Conservation (phyloP, 1,284 basidiomycete genomes). For the Pyrrhoderma lamaoense region DNA sequence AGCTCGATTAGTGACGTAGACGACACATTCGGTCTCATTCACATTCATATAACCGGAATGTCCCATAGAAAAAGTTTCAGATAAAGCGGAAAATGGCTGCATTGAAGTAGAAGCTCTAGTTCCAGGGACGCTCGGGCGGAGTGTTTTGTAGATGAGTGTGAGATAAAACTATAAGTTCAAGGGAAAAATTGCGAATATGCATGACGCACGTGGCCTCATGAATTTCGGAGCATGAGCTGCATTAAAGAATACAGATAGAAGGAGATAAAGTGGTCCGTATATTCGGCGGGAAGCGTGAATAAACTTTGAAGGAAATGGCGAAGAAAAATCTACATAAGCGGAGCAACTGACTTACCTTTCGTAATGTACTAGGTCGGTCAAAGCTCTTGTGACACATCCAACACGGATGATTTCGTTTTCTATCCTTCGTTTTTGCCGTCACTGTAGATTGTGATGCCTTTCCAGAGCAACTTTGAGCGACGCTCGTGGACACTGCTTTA, state of each 20-base stretch:
- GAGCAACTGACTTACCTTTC: slow-evolving; percentile 16
- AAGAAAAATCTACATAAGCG: slow-evolving; percentile 1
- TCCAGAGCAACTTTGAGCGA: no score
- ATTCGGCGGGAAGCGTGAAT: not conserved
- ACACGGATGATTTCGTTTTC: slow-evolving; percentile 60
- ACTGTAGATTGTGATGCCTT: no score
- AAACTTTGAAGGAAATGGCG: not conserved
- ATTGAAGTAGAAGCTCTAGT: no score
- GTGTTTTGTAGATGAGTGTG: no score
- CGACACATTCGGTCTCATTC: no score
- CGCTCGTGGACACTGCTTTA: no score
- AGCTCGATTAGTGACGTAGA: no score
- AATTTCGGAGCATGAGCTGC: slow-evolving; percentile 1
- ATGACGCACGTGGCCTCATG: not conserved
- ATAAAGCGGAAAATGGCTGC: no score
- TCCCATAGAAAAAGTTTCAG: no score
- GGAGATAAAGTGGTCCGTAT: not conserved
- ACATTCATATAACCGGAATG: no score
- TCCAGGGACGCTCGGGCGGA: no score
- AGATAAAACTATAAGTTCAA: not conserved
- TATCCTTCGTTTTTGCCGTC: not conserved
- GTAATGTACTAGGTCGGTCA: slow-evolving; percentile 39
- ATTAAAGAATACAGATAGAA: not conserved
- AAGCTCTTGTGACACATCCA: slow-evolving; percentile 79
- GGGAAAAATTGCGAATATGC: not conserved